Evolutionary conservation across 306 rosid genomes (phyloP), one percentile per base, ranked within the genome.

Genomic region (Rosa chinensis): DNA sequence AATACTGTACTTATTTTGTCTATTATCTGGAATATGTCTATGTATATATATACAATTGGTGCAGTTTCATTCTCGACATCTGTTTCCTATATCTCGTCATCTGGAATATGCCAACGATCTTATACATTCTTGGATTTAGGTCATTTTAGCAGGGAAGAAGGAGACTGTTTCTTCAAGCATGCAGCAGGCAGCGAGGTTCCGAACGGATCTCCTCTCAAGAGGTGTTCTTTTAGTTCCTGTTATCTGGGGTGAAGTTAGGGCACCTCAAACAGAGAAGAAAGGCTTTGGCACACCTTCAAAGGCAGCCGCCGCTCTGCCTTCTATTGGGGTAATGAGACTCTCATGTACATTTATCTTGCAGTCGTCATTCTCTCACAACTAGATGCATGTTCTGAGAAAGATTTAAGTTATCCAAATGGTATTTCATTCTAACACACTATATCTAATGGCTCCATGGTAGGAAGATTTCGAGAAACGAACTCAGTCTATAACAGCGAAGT

Each of bases 401-500:
- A 35, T 71, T 64, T 78, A 47, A 35, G 75, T 53, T 71, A 67
- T n/a, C 40, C 77, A 37, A 16, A 10, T n/a, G 39, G 68, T 84
- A 28, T 49, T 79, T 72, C 72, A 50, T 76, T 66, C 77, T 48
- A 80, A 44, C 84, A 73, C 61, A 69, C 70, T 20, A 59, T 83
- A 61, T 84, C 69, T 73, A 62, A 47, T 80, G 75, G 76, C 79
- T 66, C 76, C 63, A 43, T 85, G 88, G 74, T 86, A 91, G 99
- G 99, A 91, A 84, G 98, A 95, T 82, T 95, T 95, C 69, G 98
- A 93, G 83, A 90, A 95, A 87, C 91, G 94, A 79, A 79, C 97
- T 78, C 94, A 95, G 81, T 93, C 96, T 61, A 76, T 95, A 90
- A 87, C 86, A 25, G 83, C 98, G 66, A 90, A 84, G 75, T 91